Base-by-base conservation (phyloP, 2,329 filamentous ascomycete species). In the Taxawa tesnikishii region DNA sequence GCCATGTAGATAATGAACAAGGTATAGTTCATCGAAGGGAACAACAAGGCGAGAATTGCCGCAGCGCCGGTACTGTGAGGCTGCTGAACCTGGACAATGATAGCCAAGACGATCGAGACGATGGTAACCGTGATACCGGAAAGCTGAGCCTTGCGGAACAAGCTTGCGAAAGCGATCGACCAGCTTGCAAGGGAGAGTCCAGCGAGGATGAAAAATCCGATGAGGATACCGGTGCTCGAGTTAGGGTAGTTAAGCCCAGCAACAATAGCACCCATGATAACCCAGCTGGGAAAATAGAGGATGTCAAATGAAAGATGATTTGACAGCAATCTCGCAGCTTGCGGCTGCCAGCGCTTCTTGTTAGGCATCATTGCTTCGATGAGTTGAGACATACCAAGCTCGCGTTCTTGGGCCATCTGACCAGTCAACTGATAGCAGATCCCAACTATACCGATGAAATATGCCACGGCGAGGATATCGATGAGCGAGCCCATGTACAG, bases 311-410 rank as follows among this genome's bases (percentile, higher is more conserved):
- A 74, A 15, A 90, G 52, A 50, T 93, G 83, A 38, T 85, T 78
- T 0, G 85, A 76, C 6, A 87, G 50, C 10, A 93, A 66, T n/a
- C 87, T 70, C 2, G 80, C 78, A 14, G 75, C 72, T 56, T 88
- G 83, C 7, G 80, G 75, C 47, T 83, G 68, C 83, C 83, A 92
- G 26, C 72, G 63, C 29, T 68, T 68, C 33, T 68, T 67, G 34
- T 82, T 82, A 1, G 83, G 79, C 66, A 90, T 87, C 83, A 93
- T 94, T 33, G 83, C 79, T 55, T 94, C 87, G 26, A 94, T 74
- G 16, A 94, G 65, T 40, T 85, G 82, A 4, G 83, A 83, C 70
- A 94, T 90, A 36, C 85, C 87, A 11, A 75, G 65, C 59, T 94
- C 87, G 34, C 87, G 68, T 57, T 94, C 87, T 2, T 77, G 75